Conservation (phyloP, 2,329 filamentous ascomycete genomes). For the Colletotrichum viniferum region DNA sequence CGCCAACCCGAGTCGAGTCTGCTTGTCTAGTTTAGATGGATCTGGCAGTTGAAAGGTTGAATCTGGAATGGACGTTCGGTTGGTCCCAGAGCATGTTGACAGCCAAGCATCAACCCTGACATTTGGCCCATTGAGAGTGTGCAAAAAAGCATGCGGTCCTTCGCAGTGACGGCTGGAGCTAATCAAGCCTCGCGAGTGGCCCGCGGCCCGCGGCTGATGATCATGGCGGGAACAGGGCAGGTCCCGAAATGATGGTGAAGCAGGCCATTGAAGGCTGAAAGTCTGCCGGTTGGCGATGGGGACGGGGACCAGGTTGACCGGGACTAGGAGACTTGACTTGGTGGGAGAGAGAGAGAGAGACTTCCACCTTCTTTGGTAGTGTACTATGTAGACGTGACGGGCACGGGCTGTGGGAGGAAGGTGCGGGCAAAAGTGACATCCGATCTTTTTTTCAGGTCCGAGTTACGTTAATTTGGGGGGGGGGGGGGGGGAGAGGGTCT, state of each 20-base stretch:
- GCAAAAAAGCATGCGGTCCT: not conserved
- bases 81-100: constrained; percentile 4
- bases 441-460: constrained; percentile 12
- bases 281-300: not conserved
- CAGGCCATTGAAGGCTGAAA: not conserved
- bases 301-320: not conserved
- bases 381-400: not conserved
- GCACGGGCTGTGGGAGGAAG: not conserved
- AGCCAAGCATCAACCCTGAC: constrained; percentile 13
- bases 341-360: not conserved
- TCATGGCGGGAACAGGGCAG: constrained; percentile 16
- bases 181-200: constrained; percentile 16
- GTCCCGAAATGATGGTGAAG: constrained; percentile 16
- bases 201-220: constrained; percentile 18
- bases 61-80: constrained; percentile 1
- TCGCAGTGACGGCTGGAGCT: not conserved
- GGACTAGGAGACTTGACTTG: not conserved
- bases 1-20: constrained; percentile 13
- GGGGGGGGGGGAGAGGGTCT: too few relatives aligned
- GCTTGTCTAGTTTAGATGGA: not conserved
- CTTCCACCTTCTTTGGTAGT: not conserved
- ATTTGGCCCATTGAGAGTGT: not conserved
- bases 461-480: not conserved
- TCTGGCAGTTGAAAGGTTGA: not conserved
- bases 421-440: constrained; percentile 14